Base-by-base conservation (phyloP, 768 basidiomycete species). In the Mycena vulgaris region DNA sequence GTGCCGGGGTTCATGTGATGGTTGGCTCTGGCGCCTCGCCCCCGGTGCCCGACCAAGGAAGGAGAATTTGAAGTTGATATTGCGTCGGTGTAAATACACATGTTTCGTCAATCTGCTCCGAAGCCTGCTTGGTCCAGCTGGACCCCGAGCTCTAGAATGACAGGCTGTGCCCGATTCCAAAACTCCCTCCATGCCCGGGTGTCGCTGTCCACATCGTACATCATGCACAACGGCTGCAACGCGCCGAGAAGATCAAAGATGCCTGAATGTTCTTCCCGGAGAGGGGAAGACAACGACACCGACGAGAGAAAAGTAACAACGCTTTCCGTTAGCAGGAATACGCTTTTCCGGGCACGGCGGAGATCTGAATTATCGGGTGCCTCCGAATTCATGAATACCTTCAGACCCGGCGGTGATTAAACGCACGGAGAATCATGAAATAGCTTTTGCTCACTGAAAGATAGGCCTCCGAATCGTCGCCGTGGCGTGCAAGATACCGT, bases 21-120 rank as follows among this genome's bases (percentile, higher is more conserved):
- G 59, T 72, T 51, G 71, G 71, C 2, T 65, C 67, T 17, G 71
- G 71, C 17, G 71, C 63, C 0, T 37, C 57, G n/a, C 71, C 71
- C 4, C 71, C 71, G 2, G 71, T 68, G 21, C 63, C 52, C 0
- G 71, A 72, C 40, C 71, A 72, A 28, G 71, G 60, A 45, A 45
- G n/a, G 21, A 45, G n/a, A 45, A n/a, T 45, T n/a, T 45, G n/a
- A 45, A n/a, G 21, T 10, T 10, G 42, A n/a, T 5, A 45, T 45
- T n/a, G 42, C 10, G 21, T n/a, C 42, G 21, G n/a, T 21, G 42
- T 23, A 25, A 49, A 28, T 13, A 49, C 11, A 49, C 48, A 28
- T 16, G 17, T 25, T 13, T 27, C 51, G 19, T 23, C 21, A 55
- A 5, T 55, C 52, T 35, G 1, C 63, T 45, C 63, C 62, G 39